Conservation (phyloP, 106 monocot genomes). For the Acanthochlamys bracteata region DNA sequence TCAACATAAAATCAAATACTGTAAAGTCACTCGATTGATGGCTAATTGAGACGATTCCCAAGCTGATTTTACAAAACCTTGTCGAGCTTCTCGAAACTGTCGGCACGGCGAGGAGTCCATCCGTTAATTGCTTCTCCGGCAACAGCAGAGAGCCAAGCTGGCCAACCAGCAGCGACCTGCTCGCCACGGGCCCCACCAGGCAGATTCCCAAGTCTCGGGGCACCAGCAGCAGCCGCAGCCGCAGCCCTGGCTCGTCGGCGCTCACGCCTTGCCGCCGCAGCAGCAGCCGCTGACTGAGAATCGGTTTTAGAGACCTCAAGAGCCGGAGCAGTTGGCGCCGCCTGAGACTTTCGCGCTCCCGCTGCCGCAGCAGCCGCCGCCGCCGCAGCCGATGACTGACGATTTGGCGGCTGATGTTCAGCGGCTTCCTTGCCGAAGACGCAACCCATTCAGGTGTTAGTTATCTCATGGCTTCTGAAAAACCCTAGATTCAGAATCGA, state of each 20-base stretch:
- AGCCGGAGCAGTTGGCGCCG: neutral
- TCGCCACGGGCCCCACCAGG: slow-evolving; percentile 23
- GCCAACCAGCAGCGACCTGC: slow-evolving; percentile 76
- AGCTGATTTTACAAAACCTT: slow-evolving; percentile 21
- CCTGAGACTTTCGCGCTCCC: neutral
- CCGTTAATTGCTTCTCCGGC: slow-evolving; percentile 76
- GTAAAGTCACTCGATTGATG: neutral
- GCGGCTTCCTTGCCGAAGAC: neutral
- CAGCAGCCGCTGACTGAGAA: neutral
- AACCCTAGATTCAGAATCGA: neutral
- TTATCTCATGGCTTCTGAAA: neutral
- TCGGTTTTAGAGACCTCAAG: neutral
- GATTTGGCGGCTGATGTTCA: neutral
- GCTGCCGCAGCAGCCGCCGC: no score
- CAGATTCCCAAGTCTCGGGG: slow-evolving; percentile 16
- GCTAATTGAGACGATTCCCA: slow-evolving; percentile 1
- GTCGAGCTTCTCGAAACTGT: slow-evolving; percentile 63
- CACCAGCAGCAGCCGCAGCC: slow-evolving; percentile 1
- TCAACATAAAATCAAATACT: neutral
- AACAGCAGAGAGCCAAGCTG: slow-evolving; percentile 59
- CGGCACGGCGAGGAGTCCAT: slow-evolving; percentile 63
- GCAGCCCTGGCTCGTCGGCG: slow-evolving; percentile 1
- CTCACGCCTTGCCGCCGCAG: neutral
- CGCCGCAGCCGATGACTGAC: neutral
- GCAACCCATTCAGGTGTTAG: neutral